Conservation (phyloP, 306 rosid species). For the Gleditsia sinensis region DNA sequence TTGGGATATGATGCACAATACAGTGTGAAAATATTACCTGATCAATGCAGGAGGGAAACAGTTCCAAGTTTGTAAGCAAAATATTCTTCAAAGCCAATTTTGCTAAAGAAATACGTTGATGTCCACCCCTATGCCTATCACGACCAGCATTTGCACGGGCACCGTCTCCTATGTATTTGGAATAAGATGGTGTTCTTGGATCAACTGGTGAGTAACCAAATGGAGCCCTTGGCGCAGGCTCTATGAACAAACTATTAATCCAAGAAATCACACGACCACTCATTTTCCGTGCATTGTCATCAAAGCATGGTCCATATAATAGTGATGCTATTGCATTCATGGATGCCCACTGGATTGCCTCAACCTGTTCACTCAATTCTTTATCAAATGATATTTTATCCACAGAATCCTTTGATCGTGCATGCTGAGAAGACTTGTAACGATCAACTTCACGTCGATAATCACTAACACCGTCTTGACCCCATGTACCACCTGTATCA, state of each 20-base stretch:
- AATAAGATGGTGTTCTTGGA: constrained; percentile 97
- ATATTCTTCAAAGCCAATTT: constrained; percentile 93
- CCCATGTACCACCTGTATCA: constrained; percentile 79
- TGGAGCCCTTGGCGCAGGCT: constrained; percentile 95
- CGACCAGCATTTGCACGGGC: constrained; percentile 84
- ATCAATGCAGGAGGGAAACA: constrained; percentile 97
- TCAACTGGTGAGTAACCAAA: constrained; percentile 98
- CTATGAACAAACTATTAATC: constrained; percentile 94
- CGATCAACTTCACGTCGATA: constrained; percentile 98
- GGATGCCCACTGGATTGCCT: constrained; percentile 99
- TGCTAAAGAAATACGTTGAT: constrained; percentile 86
- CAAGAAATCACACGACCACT: constrained; percentile 95
- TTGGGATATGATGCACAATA: constrained; percentile 16
- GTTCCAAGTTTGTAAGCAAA: constrained; percentile 89
- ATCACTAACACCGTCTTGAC: constrained; percentile 87
- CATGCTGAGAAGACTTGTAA: constrained; percentile 96
- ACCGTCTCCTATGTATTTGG: constrained; percentile 82
- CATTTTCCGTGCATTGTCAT: constrained; percentile 99
- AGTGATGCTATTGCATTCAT: constrained; percentile 99
- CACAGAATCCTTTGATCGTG: constrained; percentile 93
- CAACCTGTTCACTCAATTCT: constrained; percentile 93
- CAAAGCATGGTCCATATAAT: constrained; percentile 96
- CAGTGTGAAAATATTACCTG: constrained; percentile 62
- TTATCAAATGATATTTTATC: constrained; percentile 95
- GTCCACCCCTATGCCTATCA: constrained; percentile 91